A percentile compares a stretch with the other conserved stretches of the same genome.
Evolutionary conservation across 768 basidiomycete genomes (phyloP).

Genomic region (Lactarius sp.): DNA sequence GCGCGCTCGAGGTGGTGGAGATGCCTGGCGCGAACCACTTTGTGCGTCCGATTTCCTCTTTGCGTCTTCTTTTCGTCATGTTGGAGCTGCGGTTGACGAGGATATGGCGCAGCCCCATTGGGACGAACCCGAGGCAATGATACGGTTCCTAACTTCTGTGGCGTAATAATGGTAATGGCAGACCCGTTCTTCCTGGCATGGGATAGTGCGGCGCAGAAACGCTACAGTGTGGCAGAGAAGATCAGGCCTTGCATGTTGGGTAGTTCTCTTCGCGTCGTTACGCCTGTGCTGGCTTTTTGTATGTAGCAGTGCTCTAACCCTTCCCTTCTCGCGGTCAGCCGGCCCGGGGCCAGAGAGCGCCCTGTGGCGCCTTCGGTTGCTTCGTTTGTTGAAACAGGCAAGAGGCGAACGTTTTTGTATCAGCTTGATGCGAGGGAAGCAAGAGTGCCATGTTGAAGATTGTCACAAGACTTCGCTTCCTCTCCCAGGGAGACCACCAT

Average conservation of each 20-base stretch:
- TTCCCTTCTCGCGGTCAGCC: no score
- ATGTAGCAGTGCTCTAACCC: no score
- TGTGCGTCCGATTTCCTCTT: slow-evolving; percentile 4
- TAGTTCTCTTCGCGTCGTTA: no score
- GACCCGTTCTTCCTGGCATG: background rate
- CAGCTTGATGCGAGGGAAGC: background rate
- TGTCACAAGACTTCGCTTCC: background rate
- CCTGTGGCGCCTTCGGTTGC: no score
- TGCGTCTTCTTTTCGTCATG: no score
- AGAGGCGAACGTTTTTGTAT: no score
- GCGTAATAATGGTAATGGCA: background rate
- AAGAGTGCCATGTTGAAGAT: background rate
- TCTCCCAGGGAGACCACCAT: background rate
- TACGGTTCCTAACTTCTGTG: slow-evolving; percentile 16
- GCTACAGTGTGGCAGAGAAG: no score
- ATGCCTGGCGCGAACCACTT: slow-evolving; percentile 25
- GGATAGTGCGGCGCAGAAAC: background rate
- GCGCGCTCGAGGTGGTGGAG: slow-evolving; percentile 19
- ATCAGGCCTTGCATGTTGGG: no score
- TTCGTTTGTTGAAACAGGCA: no score
- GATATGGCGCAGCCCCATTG: slow-evolving; percentile 17
- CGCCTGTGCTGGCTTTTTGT: no score
- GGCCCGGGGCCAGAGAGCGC: no score
- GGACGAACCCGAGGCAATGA: slow-evolving; percentile 22
- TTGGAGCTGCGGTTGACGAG: background rate